Evolutionary conservation across 176 grass and related monocot genomes (phyloP), one percentile per base, ranked within the genome.

Genomic region (Phoenix dactylifera): DNA sequence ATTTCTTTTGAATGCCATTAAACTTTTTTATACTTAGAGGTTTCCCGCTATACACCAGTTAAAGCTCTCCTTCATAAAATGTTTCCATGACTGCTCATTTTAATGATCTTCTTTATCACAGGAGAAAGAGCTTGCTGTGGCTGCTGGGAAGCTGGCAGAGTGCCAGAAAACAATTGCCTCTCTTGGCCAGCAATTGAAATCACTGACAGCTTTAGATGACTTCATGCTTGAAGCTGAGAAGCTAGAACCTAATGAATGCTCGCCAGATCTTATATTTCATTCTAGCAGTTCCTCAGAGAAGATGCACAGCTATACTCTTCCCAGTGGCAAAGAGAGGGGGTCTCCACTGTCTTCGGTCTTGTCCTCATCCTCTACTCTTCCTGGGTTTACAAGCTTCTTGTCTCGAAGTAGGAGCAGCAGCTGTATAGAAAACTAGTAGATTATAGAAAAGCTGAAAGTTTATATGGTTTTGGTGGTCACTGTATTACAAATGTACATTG

Each of bases 161-260:
- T 98, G 94, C 72, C 94, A 98, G 64, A 98, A 86, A 78, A 98
- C 94, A 14, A 98, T 98, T 0, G 88, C 94, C 4, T 93, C 89
- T 63, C 87, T 98, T 0, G 85, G 85, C 22, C 84, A 65, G 15
- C 94, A 98, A 60, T 76, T 98, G 24, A 89, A 93, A 76, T 98
- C 82, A 0, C 71, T 98, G 25, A 98, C 94, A 14, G 68, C 77
- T 48, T 24, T 93, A 4, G 84, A 98, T 9, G 52, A 60, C 2
- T 51, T 86, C 14, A 26, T 26, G n/a, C 1, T 77, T 0, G 72
- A 74, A 26, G 54, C 72, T 19, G 82, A 64, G 50, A 74, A 56
- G 22, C 57, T 63, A 15, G 79, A 77, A 55, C 4, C 62, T 51
- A 73, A 25, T n/a, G 68, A 65, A 15, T 66, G 17, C 0, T 63